Base-by-base conservation (phyloP, 1,284 basidiomycete genomes). In the Leccinum variabile region DNA sequence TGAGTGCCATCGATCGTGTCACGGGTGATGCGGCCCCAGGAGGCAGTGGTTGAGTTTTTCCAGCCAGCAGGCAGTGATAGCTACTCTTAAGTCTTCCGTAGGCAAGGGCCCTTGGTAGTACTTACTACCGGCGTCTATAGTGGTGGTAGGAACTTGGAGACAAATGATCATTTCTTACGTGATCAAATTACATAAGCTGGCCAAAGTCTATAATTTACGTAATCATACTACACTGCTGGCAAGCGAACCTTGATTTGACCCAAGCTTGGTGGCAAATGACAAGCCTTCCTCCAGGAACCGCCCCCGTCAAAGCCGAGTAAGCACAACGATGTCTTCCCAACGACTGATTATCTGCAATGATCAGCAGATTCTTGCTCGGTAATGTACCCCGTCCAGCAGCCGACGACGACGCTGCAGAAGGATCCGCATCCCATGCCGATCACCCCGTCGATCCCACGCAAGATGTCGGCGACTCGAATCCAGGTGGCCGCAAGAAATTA, bases 371-470 rank as follows among this genome's bases (percentile, higher is more conserved):
- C 69, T 77, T 92, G 1, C 74, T 91, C 52, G 80, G 79, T 32
- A 65, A 68, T 60, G 75, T 71, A 28, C 65, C 71, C 32, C 77
- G 65, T n/a, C 75, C 74, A 56, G 70, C 77, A 4, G 82, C 83
- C 10, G 90, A 92, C 69, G 92, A 94, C 69, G 91, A 94, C 70
- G 86, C 84, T 5, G 90, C 91, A 6, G 92, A 94, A 71, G 88
- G 85, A 13, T 78, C 78, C 10, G 84, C 84, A 0, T 79, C 78
- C 18, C 80, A 79, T 66, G 11, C 35, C 7, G 77, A 66, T 54
- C 72, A 66, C 55, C 66, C 61, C 56, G 65, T 63, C 59, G 68
- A 67, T 30, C 59, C 60, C 37, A 67, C 64, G 13, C 63, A 69
- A 14, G 68, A 72, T 16, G 73, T 49, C 22, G 46, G 66, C 54